Base-by-base conservation (phyloP, 495 filamentous ascomycete species). In the Penicillium salamii region DNA sequence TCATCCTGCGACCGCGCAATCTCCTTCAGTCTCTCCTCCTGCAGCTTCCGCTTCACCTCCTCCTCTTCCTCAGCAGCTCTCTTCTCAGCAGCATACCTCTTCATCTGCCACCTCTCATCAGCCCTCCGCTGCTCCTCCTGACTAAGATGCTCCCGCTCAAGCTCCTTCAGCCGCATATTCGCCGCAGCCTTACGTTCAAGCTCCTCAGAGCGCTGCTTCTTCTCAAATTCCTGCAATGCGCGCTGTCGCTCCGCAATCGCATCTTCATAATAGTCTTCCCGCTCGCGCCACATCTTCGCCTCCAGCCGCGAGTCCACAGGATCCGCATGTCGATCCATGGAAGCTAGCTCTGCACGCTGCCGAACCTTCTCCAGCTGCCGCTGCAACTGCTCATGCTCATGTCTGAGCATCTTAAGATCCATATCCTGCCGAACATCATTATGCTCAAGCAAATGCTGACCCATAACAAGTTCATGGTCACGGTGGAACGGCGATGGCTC, bases 361-460 rank as follows among this genome's bases (percentile, higher is more conserved):
- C 20, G 2, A 31, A 58, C 55, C 15, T 59, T 62, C 15, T 61
- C 67, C 14, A 77, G 52, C 52, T 85, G 70, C 28, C 69, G 61
- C 58, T 72, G 60, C 50, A 77, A 32, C 4, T 63, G 53, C 44
- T 76, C 69, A 24, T 77, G 70, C 55, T 79, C 76, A 52, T 66
- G 65, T 54, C 73, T 68, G 42, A 70, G 66, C 24, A 63, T 66
- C 18, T 58, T 52, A 41, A 77, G 58, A 52, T 77, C 69, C 17
- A 73, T 14, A 45, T 74, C 69, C 46, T 74, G 72, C 0, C 66
- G 63, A 11, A 58, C 38, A 49, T 77, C 66, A 34, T 65, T 68
- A 36, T 50, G 56, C 54, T 72, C 60, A 24, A 74, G 61, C 15
- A 71, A 8, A 0, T 67, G 67, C 56, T 73, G 71, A 17, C 63